Base-by-base conservation (phyloP, 139 green algal species). In the Chlamydomonas applanata region DNA sequence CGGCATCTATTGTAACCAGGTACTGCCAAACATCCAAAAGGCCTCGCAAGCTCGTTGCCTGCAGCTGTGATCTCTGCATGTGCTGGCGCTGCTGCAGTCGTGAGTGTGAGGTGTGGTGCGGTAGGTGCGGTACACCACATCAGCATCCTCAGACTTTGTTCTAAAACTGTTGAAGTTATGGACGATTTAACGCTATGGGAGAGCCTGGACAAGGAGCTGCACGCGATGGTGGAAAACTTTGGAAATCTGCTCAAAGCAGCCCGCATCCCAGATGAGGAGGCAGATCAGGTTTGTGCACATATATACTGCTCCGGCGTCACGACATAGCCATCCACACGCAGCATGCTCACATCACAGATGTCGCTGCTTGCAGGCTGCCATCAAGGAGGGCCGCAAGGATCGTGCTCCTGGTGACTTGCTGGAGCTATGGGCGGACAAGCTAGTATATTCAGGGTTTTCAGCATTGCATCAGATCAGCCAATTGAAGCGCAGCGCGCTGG, bases 391-490 rank as follows among this genome's bases (percentile, higher is more conserved):
- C 3, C 67, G 67, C 27, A 73, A 73, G 17, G 67, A 63, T 17
- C 46, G 67, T 3, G 67, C 67, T 16, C 24, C 81, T 62, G 81
- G 76, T 0, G 81, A 86, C 61, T 29, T 86, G 53, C 49, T 82
- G 33, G 81, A 86, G 72, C 72, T 86, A 1, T 81, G 75, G 64
- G 72, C 76, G 0, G 81, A 86, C 29, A 82, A 83, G 69, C 62
- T 86, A 20, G 32, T 79, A 4, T 81, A 75, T 57, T 80, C 75
- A 19, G 81, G 61, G 0, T 68, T 76, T 61, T 79, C 73, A 27
- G 74, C 72, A 7, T 33, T 83, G 25, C 66, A 80, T 27, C 34
- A 77, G n/a, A 64, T 82, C 16, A 60, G 59, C 16, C 56, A 70
- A 7, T 69, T 86, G 16, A 86, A 86, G 61, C 75, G 75, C 34